Percentiles rank a stretch among this genome's conserved stretches.
Conservation (phyloP, 306 rosid genomes). For the Potentilla sterilis region DNA sequence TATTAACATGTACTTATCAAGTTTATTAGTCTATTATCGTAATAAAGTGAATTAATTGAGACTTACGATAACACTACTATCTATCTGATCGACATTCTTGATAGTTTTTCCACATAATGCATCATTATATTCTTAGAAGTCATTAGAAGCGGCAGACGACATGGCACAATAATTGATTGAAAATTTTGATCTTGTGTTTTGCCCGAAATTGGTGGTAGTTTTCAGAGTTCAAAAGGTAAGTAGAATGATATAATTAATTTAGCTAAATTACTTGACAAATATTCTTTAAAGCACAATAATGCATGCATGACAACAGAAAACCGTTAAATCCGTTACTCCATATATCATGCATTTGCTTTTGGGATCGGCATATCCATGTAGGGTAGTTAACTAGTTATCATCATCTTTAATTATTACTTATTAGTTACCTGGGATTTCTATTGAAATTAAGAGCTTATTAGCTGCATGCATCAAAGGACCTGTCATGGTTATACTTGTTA, state of each 20-base stretch:
- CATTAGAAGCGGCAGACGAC: slow-evolving; percentile 50
- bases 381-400: no score
- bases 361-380: slow-evolving; percentile 8
- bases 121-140: slow-evolving; percentile 14
- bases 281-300: no score
- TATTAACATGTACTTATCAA: no score
- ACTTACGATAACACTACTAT: neutral
- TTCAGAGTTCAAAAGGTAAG: neutral
- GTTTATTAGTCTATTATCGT: neutral
- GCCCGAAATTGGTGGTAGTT: neutral
- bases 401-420: neutral
- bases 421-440: neutral
- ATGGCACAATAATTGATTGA: slow-evolving; percentile 34
- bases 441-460: neutral
- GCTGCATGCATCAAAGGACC: neutral
- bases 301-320: neutral
- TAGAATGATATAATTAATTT: neutral
- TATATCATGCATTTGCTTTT: slow-evolving; percentile 14
- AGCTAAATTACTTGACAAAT: no score
- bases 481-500: neutral
- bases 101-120: neutral
- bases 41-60: neutral
- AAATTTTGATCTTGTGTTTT: neutral
- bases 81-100: neutral
- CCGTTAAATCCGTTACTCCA: slow-evolving; percentile 25